Evolutionary conservation across 2,329 filamentous ascomycete genomes (phyloP), one percentile per base, ranked within the genome.

Genomic region (Reticulascus tulasneorum): DNA sequence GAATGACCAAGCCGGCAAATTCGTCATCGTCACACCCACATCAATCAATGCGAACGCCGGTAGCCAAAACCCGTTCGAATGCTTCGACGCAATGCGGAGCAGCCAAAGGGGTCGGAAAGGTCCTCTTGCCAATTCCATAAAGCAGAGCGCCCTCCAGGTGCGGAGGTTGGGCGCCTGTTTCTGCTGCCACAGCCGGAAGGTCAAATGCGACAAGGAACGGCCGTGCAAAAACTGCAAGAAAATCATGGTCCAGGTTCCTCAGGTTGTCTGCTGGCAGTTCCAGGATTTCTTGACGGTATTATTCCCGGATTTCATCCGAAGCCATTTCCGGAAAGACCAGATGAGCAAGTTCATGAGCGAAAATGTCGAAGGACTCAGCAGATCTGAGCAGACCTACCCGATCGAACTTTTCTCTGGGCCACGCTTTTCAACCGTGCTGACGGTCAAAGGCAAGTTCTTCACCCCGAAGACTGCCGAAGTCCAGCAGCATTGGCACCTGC

Each of bases 201-300:
- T 79, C 35, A 73, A 70, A 51, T 78, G 75, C 44, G 72, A 76
- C 51, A 67, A 67, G 44, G 64, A 73, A 47, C 60, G 74, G 29
- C 73, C 75, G 0, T 79, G 75, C 56, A 67, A 67, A 52, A 76
- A 70, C 56, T 79, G 75, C 61, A 66, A 63, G 46, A 73, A 74
- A 53, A 63, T 77, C 35, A 63, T 65, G 35, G 51, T 61, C 3
- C 57, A 65, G 32, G 61, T 76, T 11, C 73, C 74, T 2, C 69
- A 75, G 47, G 66, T 73, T 15, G 62, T 79, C 17, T 79, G 75
- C 56, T 78, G 75, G 75, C 72, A 73, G 50, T 78, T 79, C 40
- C 62, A 66, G 25, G 73, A 78, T 49, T 79, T 79, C 40, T 42
- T 71, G 7, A 59, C 62, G 0, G 61, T 71, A 3, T 48, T 79